Base-by-base conservation (phyloP, 768 basidiomycete genomes). In the Podaxis mareebaensis region DNA sequence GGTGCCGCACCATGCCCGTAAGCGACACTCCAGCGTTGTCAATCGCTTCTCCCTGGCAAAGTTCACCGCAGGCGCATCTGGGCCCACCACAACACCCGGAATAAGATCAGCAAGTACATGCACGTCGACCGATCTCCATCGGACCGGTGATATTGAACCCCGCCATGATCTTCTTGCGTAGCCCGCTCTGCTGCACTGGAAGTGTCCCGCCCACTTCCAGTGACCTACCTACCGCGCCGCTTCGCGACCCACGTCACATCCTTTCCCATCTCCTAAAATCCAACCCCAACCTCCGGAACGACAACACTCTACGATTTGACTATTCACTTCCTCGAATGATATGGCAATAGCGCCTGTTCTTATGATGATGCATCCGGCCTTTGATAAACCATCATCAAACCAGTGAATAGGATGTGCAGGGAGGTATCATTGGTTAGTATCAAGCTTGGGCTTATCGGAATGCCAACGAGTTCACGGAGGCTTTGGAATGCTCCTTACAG, bases 281-380 rank as follows among this genome's bases (percentile, higher is more conserved):
- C 26, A 26, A 26, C 26, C 26, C 26, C 26, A 88, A 90, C 92
- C 91, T 4, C 92, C 91, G 33, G 85, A 81, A 8, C 92, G 82
- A 1, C 86, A 90, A 46, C 91, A 80, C 68, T 91, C 86, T 53
- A 83, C 71, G 22, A 90, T 77, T 6, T 75, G 76, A 12, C 71
- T 75, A 6, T 72, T 73, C 0, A 67, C 74, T 49, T 81, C 78
- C 56, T 75, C 76, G 74, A 92, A 93, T 60, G 85, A 84, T 17
- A 89, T 87, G 38, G 88, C 83, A 68, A 87, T 91, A 11, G 89
- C 87, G 2, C 94, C 94, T 0, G 94, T 96, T 13, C 94, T 94
- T 1, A 83, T 88, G 64, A 96, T 89, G 56, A 87, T 88, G 3
- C 87, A 83, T 30, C 95, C 81, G 6, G 89, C 91, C 63, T 84